Evolutionary conservation across 768 basidiomycete genomes (phyloP), one percentile per base, ranked within the genome.

Genomic region (Infundibulicybe gibba): DNA sequence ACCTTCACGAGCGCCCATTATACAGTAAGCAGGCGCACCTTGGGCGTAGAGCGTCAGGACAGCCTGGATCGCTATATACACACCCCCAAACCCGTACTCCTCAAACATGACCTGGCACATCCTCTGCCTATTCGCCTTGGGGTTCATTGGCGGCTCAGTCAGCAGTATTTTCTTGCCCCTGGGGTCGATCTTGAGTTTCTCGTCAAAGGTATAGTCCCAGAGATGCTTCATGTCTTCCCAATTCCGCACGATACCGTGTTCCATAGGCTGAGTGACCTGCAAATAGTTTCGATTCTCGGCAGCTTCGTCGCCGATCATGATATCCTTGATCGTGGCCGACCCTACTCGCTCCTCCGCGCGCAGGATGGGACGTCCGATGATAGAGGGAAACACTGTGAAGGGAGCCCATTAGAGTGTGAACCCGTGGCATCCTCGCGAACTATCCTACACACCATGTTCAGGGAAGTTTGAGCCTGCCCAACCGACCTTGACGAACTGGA

Each of bases 151-250:
- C 20, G 91, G 90, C 69, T 94, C 91, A 51, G 91, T 94, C 63
- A 93, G 76, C 47, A 94, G 78, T 57, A 93, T 86, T 52, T 90
- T 90, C 75, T 93, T 89, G 74, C 92, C 90, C 67, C 92, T 90
- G 25, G 91, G 90, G 3, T 90, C 90, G 56, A 94, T 90, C 71
- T 90, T 89, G 50, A 92, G 83, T 68, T 92, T 90, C 66, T 94
- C 92, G 82, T 91, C 94, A 71, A 94, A 95, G 30, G 93, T 94
- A 76, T 94, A 92, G 67, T 94, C 90, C 92, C 92, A 95, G 66
- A 94, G 94, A 75, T 94, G 94, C 76, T 95, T 93, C 92, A 94
- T 94, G 70, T 94, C 93, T 60, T 94, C 94, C 94, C 94, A 97
- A 83, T 97, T 94, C 68, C 91, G 94, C 66, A 95, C 88, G 62